Evolutionary conservation across 2,329 filamentous ascomycete genomes (phyloP), one percentile per base, ranked within the genome.

Genomic region (Ophiognomonia clavigignenti-juglandacearum): DNA sequence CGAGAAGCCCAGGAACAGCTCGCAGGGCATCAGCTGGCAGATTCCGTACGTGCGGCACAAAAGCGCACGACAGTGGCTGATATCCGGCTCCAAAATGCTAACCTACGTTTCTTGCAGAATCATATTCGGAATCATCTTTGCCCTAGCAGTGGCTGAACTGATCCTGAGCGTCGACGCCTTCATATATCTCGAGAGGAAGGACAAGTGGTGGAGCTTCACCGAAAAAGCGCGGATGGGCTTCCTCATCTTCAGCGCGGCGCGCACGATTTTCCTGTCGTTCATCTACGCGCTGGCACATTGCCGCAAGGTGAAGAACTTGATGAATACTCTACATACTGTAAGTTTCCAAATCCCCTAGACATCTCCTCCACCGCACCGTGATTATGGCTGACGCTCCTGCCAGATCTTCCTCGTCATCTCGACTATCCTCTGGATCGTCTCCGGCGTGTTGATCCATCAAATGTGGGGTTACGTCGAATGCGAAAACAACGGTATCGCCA

Each of bases 401-500:
- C 20, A 48, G 46, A 39, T 48, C 29, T 48, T 48, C 16, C 36
- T 48, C 4, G 46, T 48, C 11, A 11, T 48, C 14, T 48, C 46
- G 1, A 48, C 46, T 9, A 48, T 48, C 8, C 35, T 48, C 32
- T 48, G 46, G 46, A 19, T 48, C 29, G 29, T 48, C 16, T 48
- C 46, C 2, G 46, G 46, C 10, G 46, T 48, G 9, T 22, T 48
- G 7, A 48, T 48, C 9, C 42, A 48, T 27, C 46, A 48, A 23
- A 48, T 48, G 8, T 48, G 46, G 46, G 40, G 42, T 5, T 48
- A 48, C 32, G 41, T 48, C 37, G 46, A 48, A 36, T 48, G 46
- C 13, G 36, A 24, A 3, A 48, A 48, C 40, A 31, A 32, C 4
- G 46, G 46, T 5, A 14, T 48, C 1, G 40, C 46, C 4, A 43